Evolutionary conservation across 257 asterid species (phyloP), one percentile per base, ranked within the genome.

Genomic region (Solanum lignicaule): DNA sequence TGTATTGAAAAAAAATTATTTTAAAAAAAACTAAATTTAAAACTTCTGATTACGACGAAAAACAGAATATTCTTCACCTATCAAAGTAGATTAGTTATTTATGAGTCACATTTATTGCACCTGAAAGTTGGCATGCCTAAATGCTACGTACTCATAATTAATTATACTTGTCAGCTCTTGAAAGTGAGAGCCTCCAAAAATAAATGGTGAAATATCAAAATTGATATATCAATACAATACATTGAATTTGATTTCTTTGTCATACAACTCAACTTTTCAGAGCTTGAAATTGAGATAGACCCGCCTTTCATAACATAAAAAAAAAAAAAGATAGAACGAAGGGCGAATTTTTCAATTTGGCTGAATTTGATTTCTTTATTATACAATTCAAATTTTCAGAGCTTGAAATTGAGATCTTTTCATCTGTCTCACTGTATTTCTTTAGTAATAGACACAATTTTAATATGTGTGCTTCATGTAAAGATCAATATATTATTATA

Each of bases 331-430:
- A 41, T 41, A 41, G 0, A 41, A 41, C 14, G 46, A 41, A 41
- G 0, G 0, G 1, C 1, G 0, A 41, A 41, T 41, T 10, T 41
- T 14, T 41, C 46, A 41, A 41, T 41, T 41, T 41, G 0, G 0
- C 3, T 72, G 79, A 72, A 21, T 72, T 72, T 41, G 1, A 5
- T 74, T 68, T 74, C 3, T 74, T 36, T 35, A 5, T 0, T 25
- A 71, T 9, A 31, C n/a, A 0, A 68, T 8, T 0, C 9, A 20
- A 55, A 0, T 7, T 55, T 55, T 20, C 0, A 3, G 0, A 55
- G 2, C 11, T 55, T 55, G 2, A 55, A 20, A 20, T 20, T 6
- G 11, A 55, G 5, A 55, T 55, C 25, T 55, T 55, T 55, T 20
- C 4, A 20, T 20, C 25, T 0, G 5, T 20, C 1, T 7, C 11